Evolutionary conservation across 352 stramenopile species (phyloP), one percentile per base, ranked within the genome.

Genomic region (Phytophthora capsici): DNA sequence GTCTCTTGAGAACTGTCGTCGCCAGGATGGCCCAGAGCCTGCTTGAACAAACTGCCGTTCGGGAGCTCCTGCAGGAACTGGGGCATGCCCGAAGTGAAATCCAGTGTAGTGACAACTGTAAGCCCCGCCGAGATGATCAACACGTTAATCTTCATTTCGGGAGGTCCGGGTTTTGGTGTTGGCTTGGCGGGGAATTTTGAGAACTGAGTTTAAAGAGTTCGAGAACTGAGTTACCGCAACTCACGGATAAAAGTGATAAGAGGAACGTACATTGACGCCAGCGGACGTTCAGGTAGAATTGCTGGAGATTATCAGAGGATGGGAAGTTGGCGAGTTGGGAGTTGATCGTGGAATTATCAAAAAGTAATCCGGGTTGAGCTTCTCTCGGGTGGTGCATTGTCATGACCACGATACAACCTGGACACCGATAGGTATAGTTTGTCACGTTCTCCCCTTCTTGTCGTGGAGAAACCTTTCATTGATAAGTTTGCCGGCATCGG

Each of bases 321-420:
- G 28, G 28, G 28, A 34, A 34, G 28, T 34, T 14, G 28, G 28
- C 28, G 9, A 34, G 28, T 34, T 34, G 28, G 28, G 25, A 28
- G 1, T 28, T 28, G 25, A 28, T 28, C 25, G 25, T 28, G 4
- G 25, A 28, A n/a, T n/a, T n/a, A n/a, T n/a, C n/a, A n/a, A n/a
- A n/a, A n/a, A n/a, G n/a, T n/a, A n/a, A n/a, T n/a, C n/a, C 9
- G 87, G 80, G 67, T 98, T 91, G 16, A 98, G 80, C 56, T 90
- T 93, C 69, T 98, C 2, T 92, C 8, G 90, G 92, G 62, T 97
- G 87, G 71, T 98, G 98, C 13, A 88, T 96, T 7, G 92, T 97
- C 83, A 97, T 96, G 69, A 98, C 91, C 3, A 98, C 75, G 59
- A 98, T 98, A 28, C 91, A 80, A 0, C 86, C 90, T 17, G 88